phyloP scores from a whole-genome alignment of 148 eudicot genomes.

The Bassia scoparia region DNA sequence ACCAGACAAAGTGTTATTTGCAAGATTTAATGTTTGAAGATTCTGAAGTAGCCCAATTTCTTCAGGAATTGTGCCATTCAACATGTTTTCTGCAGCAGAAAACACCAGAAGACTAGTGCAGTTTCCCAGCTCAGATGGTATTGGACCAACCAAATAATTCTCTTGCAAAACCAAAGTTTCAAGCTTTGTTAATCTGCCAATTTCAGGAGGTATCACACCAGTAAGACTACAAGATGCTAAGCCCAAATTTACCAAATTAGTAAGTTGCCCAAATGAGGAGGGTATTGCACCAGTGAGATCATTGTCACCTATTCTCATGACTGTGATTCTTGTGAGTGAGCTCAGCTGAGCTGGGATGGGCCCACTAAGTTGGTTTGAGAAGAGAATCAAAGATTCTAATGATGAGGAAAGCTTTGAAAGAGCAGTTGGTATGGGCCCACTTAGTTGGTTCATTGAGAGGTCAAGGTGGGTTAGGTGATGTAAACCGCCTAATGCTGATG shows the following conservation, averaged over 20 bases:
- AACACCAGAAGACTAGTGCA: constrained; percentile 50
- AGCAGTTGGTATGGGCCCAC: constrained; percentile 89
- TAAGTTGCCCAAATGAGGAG: constrained; percentile 46
- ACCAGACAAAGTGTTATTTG: constrained; percentile 65
- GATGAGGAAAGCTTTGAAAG: constrained; percentile 64
- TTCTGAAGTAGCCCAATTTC: constrained; percentile 47
- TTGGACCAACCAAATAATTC: constrained; percentile 54
- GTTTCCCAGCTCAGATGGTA: constrained; percentile 61
- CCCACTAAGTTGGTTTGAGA: constrained; percentile 75
- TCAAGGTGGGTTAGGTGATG: constrained; percentile 70
- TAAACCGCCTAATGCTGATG: constrained; percentile 55
- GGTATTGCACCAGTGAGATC: constrained; percentile 66
- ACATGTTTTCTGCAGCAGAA: constrained; percentile 56
- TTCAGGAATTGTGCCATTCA: constrained; percentile 61
- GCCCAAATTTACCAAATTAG: constrained; percentile 59
- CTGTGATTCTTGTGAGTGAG: constrained; percentile 43
- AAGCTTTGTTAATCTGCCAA: constrained; percentile 47
- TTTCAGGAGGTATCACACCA: constrained; percentile 58
- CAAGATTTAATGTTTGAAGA: constrained; percentile 62
- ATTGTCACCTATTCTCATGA: constrained; percentile 80
- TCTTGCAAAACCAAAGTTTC: constrained; percentile 57
- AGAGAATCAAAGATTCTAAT: constrained; percentile 57
- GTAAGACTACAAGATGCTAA: constrained; percentile 69
- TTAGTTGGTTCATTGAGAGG: constrained; percentile 62
- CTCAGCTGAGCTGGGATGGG: constrained; percentile 69